Conservation (phyloP, 345 rosid genomes). For the Bruguiera parviflora region DNA sequence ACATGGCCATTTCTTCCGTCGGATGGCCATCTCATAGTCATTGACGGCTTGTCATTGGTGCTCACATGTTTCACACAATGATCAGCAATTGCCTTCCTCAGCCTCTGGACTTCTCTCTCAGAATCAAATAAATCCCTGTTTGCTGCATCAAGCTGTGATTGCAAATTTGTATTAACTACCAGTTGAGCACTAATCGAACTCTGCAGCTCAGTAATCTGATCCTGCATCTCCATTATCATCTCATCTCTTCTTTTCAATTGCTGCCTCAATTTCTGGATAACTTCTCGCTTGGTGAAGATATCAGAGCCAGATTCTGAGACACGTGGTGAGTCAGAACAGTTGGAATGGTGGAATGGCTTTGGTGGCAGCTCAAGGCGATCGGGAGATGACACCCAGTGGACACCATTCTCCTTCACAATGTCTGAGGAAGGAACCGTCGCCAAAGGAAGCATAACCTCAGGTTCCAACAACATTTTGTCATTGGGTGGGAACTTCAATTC, state of each 20-base stretch:
- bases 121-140: constrained; percentile 76
- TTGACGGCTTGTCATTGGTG: constrained; percentile 37
- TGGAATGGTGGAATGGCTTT: constrained; percentile 70
- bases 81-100: constrained; percentile 85
- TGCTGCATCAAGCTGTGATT: constrained; percentile 67
- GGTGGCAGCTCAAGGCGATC: constrained; percentile 76
- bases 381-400: constrained; percentile 74
- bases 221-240: constrained; percentile 96
- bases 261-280: constrained; percentile 86
- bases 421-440: constrained; percentile 62
- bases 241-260: constrained; percentile 93
- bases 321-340: constrained; percentile 89
- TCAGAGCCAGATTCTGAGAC: constrained; percentile 98
- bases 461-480: constrained; percentile 45
- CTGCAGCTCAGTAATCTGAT: constrained; percentile 68
- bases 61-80: constrained; percentile 53
- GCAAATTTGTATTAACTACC: constrained; percentile 63
- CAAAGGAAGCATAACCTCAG: constrained; percentile 63
- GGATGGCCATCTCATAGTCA: constrained; percentile 39
- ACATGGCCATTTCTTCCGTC: constrained; percentile 49
- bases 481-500: constrained; percentile 39
- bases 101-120: constrained; percentile 77
- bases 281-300: constrained; percentile 88
- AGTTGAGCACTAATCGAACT: constrained; percentile 60
- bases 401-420: constrained; percentile 60